phyloP scores from a whole-genome alignment of 257 asterid genomes.

The Solanum commersonii region DNA sequence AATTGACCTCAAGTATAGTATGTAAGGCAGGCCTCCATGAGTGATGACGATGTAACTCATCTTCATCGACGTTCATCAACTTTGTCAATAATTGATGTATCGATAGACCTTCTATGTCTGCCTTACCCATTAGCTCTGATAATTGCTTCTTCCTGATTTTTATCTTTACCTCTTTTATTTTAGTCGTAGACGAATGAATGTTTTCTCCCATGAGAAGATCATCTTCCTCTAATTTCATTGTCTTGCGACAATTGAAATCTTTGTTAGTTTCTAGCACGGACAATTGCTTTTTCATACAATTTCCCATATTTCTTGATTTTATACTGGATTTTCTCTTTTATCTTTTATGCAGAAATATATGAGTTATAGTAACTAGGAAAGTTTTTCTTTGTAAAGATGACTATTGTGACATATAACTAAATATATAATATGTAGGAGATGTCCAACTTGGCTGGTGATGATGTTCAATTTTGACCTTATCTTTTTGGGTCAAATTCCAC shows the following conservation, averaged over 20 bases:
- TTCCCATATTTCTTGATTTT: conserved; percentile 31
- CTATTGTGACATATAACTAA: background rate
- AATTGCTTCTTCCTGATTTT: conserved; percentile 49
- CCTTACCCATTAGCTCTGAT: conserved; percentile 23
- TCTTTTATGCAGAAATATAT: background rate
- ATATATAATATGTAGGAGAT: too few relatives aligned
- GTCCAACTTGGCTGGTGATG: background rate
- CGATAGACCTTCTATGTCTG: conserved; percentile 17
- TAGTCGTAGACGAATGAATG: background rate
- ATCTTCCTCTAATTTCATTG: background rate
- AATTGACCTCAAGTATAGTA: conserved; percentile 30
- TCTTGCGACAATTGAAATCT: background rate
- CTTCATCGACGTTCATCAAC: conserved; percentile 16
- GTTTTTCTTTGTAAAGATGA: background rate
- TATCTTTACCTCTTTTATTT: conserved; percentile 38
- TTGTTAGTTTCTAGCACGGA: conserved; percentile 1
- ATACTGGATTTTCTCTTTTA: background rate
- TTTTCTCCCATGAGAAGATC: background rate
- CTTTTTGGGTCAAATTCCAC: background rate
- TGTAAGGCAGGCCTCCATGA: conserved; percentile 43
- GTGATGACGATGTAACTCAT: background rate
- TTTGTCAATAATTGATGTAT: conserved; percentile 21
- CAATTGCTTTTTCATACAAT: conserved; percentile 38
- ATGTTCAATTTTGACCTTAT: background rate
- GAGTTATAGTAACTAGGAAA: background rate